Evolutionary conservation across 257 asterid species (phyloP), one percentile per base, ranked within the genome.

Genomic region (Gentiana macrophylla): DNA sequence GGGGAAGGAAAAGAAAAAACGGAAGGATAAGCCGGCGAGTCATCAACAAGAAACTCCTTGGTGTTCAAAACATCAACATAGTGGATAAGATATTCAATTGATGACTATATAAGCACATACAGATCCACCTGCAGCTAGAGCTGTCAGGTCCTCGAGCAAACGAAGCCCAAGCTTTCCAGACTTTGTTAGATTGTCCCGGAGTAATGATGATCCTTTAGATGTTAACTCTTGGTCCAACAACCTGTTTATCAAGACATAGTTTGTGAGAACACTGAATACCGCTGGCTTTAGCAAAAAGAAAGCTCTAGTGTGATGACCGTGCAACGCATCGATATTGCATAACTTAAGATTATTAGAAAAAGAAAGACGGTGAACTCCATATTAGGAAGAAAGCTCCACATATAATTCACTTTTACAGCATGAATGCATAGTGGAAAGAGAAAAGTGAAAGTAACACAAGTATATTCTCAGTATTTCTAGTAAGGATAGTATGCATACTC

Each of bases 71-170:
- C 24, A 10, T 41, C 46, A 1, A 41, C 46, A 41, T 5, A 41
- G 46, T 41, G 46, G 46, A 41, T 41, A 41, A 5, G 9, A 5
- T 41, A 41, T 41, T 41, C 9, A 57, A 70, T 48, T 62, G 62
- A 74, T 77, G 9, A 56, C 66, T 65, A 61, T 72, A 67, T 72
- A 62, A 71, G 84, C 90, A 91, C 98, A 81, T 91, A 91, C 98
- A 78, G 97, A 88, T 87, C 98, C 98, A 88, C 95, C 95, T 84
- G 98, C 98, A 75, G 98, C 98, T 79, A 91, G 94, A 83, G 95
- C 85, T 59, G 94, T 79, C 79, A 91, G 84, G 79, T 91, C 98
- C 81, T 88, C 95, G 48, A 91, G 94, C 79, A 91, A 87, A 74
- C 82, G 80, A 68, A 87, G 94, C 64, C 95, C 98, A 50, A 87